Evolutionary conservation across 2,329 filamentous ascomycete genomes (phyloP).

Genomic region (Xylaria sp.): DNA sequence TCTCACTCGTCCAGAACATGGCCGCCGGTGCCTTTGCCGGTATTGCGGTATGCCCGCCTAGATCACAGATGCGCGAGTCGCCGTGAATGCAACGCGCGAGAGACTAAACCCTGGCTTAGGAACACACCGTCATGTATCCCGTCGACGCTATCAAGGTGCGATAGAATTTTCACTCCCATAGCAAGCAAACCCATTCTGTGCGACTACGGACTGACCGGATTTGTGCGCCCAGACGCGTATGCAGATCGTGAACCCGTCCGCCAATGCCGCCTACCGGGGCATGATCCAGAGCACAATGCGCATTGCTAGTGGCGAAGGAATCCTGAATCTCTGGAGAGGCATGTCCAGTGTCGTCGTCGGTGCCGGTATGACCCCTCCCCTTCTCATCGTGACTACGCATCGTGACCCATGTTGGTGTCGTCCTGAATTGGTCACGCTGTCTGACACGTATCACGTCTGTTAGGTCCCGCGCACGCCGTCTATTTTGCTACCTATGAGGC

Average conservation of each 20-base stretch:
- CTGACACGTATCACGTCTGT: conserved; percentile 2
- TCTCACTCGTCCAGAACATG: conserved; percentile 93
- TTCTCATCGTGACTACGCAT: no score
- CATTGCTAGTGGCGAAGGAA: conserved; percentile 84
- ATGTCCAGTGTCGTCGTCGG: conserved; percentile 95
- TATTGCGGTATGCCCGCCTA: conserved; percentile 62
- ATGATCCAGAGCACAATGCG: conserved; percentile 89
- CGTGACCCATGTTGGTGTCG: not conserved
- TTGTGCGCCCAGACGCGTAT: conserved; percentile 71
- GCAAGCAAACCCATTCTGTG: conserved; percentile 16
- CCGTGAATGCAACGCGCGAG: no score
- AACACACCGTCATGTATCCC: conserved; percentile 98
- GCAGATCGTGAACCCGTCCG: conserved; percentile 86
- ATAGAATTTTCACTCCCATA: not conserved
- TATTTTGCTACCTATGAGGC: conserved; percentile 98
- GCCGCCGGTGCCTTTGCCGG: conserved; percentile 92
- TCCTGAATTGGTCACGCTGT: not conserved
- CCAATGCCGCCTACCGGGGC: conserved; percentile 77
- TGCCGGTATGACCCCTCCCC: conserved; percentile 59
- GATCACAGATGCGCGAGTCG: not conserved
- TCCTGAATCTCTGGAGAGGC: conserved; percentile 89
- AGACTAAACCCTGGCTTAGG: conserved; percentile 46
- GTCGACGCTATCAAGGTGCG: conserved; percentile 93
- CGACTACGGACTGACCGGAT: conserved; percentile 17
- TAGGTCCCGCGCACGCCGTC: conserved; percentile 92